Percentiles rank a stretch among this genome's conserved stretches.
These are phyloP conservation scores for Colletotrichum higginsianum DNA, from an alignment of 2,329 filamentous ascomycete species.

Conservation along the genomic window DNA sequence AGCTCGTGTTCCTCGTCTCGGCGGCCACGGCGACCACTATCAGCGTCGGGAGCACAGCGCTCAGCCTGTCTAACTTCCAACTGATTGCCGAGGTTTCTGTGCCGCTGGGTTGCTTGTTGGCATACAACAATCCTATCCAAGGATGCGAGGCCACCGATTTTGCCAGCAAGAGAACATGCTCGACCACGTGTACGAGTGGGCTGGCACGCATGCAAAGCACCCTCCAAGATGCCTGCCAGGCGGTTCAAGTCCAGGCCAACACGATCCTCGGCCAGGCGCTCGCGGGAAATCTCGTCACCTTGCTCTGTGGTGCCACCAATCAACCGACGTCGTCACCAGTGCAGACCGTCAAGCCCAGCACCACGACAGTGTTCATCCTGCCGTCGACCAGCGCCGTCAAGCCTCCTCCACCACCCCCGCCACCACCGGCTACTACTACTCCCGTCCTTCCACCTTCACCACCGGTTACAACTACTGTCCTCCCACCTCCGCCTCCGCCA, in stretches of 20 bases:
- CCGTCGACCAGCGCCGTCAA: slow-evolving; percentile 13
- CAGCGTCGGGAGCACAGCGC: slow-evolving; percentile 25
- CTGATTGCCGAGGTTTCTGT: slow-evolving; percentile 55
- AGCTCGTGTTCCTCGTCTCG: slow-evolving; percentile 29
- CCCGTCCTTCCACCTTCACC: neutral
- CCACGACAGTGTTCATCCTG: neutral
- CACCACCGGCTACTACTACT: neutral
- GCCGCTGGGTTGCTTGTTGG: slow-evolving; percentile 56
- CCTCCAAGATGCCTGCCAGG: slow-evolving; percentile 49
- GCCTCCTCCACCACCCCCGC: slow-evolving; percentile 2
- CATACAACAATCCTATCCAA: slow-evolving; percentile 59
- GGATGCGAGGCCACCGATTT: slow-evolving; percentile 58
- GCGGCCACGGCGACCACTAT: slow-evolving; percentile 27
- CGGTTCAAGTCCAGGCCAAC: slow-evolving; percentile 45
- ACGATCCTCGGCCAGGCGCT: slow-evolving; percentile 57
- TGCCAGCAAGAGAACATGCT: slow-evolving; percentile 53
- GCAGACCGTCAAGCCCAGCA: slow-evolving; percentile 17
- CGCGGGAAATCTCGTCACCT: slow-evolving; percentile 53
- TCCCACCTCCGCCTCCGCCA: slow-evolving; percentile 4
- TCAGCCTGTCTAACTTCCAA: slow-evolving; percentile 57
- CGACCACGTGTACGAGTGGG: slow-evolving; percentile 52
- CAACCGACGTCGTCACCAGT: slow-evolving; percentile 19
- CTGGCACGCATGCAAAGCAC: slow-evolving; percentile 48
- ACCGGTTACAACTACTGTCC: neutral
- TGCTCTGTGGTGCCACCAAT: slow-evolving; percentile 50